Evolutionary conservation across 2,329 filamentous ascomycete species (phyloP), one percentile per base, ranked within the genome.

Genomic region (Microdochium trichocladiopsis): DNA sequence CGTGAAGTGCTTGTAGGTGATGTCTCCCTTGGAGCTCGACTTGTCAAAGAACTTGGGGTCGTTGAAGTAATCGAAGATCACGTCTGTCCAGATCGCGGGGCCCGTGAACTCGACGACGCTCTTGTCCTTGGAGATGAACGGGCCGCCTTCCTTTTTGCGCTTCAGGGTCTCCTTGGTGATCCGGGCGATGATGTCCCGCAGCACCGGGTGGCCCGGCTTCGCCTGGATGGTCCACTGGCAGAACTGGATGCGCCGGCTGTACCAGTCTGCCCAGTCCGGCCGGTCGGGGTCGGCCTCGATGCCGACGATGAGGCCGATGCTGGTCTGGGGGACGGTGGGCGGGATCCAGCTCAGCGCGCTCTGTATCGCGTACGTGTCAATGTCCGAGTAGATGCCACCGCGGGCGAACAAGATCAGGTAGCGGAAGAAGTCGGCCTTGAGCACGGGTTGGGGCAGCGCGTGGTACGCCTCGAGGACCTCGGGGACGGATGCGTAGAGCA

Each of bases 181-280:
- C 59, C 85, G 87, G 14, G 87, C 78, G 28, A 99, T 90, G 55
- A 96, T 82, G 55, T 96, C 90, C 56, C 92, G 84, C 53, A 99
- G 79, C 12, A 96, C 84, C 0, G 94, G 94, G 67, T 99, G 94
- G 11, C 94, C 94, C 0, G 93, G 88, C 70, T 99, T 99, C 53
- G 88, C 77, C 70, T 97, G 93, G 57, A 99, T 96, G 1, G 94
- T 99, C 94, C 94, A 99, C 69, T 99, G 94, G 72, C 94, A 99
- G 71, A 99, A 97, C 67, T 97, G 94, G 55, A 99, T 92, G 57
- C 93, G 83, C 54, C 94, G 87, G 57, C 90, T 94, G 75, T 97
- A 99, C 94, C 93, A 97, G 1, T 96, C 77, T 33, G 83, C 80
- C 94, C 94, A 99, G 68, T 99, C 94, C 3, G 83, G 81, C 48